Evolutionary conservation across 176 grass and related monocot species (phyloP).

Genomic region (Musa itinerans): DNA sequence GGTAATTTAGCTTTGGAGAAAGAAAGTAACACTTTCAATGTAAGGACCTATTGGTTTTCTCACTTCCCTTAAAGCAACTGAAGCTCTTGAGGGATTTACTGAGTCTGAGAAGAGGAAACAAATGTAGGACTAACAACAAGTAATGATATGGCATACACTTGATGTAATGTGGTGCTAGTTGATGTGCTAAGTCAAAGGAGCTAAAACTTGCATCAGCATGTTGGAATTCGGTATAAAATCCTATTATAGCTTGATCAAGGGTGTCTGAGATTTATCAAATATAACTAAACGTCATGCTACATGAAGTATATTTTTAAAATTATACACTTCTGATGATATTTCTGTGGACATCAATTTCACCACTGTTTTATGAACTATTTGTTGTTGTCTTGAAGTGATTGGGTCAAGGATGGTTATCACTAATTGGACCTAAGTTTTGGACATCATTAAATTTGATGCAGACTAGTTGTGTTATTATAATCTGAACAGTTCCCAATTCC

Average conservation of each 20-base stretch:
- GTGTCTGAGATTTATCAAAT: background rate
- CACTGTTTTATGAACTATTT: background rate
- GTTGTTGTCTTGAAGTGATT: background rate
- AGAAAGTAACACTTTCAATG: conserved; percentile 26
- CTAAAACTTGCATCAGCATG: too few relatives aligned
- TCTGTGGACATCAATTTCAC: background rate
- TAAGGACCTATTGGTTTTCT: conserved; percentile 29
- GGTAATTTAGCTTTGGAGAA: conserved; percentile 6
- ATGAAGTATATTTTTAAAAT: background rate
- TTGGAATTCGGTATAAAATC: too few relatives aligned
- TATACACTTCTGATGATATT: background rate
- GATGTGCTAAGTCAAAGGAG: background rate
- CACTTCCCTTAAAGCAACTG: background rate
- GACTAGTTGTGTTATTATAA: background rate
- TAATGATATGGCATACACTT: background rate
- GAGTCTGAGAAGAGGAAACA: too few relatives aligned
- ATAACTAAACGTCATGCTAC: background rate
- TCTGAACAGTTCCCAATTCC: background rate
- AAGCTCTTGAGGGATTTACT: too few relatives aligned
- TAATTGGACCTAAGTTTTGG: too few relatives aligned
- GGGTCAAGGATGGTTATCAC: background rate
- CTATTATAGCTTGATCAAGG: background rate
- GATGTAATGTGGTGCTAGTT: background rate
- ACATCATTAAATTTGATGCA: too few relatives aligned
- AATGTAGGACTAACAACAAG: too few relatives aligned